Evolutionary conservation across 129 eudicot species (phyloP).

Genomic region (Flaveria sonorensis): DNA sequence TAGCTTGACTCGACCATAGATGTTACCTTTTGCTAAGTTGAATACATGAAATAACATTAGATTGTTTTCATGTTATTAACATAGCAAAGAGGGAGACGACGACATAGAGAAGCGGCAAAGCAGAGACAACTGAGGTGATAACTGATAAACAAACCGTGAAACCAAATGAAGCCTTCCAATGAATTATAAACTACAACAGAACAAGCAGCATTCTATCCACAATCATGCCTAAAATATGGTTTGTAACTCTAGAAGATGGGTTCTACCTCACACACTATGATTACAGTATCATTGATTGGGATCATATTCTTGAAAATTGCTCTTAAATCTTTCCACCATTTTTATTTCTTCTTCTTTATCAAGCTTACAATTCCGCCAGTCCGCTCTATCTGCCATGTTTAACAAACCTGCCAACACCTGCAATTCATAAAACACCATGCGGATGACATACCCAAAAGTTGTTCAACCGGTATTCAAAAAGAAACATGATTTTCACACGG

Average conservation of each 20-base stretch:
- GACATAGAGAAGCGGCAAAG: too few species aligned
- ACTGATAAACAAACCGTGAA: background rate
- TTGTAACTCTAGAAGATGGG: background rate
- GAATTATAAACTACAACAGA: background rate
- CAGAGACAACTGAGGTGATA: too few species aligned
- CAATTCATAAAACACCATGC: slow-evolving; percentile 22
- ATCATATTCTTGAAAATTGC: slow-evolving; percentile 64
- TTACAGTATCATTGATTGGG: slow-evolving; percentile 47
- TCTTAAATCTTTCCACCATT: slow-evolving; percentile 77
- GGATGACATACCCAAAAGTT: background rate
- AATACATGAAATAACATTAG: too few species aligned
- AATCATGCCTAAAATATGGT: background rate
- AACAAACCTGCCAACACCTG: slow-evolving; percentile 95
- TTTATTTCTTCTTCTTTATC: slow-evolving; percentile 87
- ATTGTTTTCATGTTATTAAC: too few species aligned
- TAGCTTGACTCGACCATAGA: too few species aligned
- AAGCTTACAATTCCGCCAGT: slow-evolving; percentile 93
- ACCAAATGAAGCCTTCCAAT: background rate
- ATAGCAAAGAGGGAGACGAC: too few species aligned
- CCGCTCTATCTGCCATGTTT: slow-evolving; percentile 92
- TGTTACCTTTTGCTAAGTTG: too few species aligned
- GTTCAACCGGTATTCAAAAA: background rate
- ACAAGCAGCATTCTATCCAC: background rate
- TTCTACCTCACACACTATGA: slow-evolving; percentile 18
- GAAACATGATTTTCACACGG: background rate